Conservation (phyloP, 495 filamentous ascomycete species). For the Lophium mytilinum region DNA sequence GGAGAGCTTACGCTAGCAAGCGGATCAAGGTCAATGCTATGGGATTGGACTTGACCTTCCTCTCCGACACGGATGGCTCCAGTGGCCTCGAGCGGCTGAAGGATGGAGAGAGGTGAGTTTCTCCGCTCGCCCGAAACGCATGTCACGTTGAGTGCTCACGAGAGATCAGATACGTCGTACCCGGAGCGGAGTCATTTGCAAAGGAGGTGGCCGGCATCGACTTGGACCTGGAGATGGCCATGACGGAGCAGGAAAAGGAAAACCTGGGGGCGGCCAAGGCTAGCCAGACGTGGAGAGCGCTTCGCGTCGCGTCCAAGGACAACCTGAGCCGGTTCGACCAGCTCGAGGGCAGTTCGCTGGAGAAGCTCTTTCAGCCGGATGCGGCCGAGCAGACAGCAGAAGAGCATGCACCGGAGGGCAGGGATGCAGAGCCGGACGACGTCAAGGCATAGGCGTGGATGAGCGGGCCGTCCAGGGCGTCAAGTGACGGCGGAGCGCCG, state of each 20-base stretch:
- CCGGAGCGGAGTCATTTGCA: constrained; percentile 45
- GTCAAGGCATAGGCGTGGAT: constrained; percentile 20
- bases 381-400: constrained; percentile 19
- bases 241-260: constrained; percentile 60
- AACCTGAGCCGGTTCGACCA: constrained; percentile 74
- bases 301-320: constrained; percentile 66
- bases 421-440: constrained; percentile 21
- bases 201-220: constrained; percentile 57
- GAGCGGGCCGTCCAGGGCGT: constrained; percentile 24
- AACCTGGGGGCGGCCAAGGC: constrained; percentile 57
- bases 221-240: constrained; percentile 75
- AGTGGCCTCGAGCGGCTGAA: constrained; percentile 53
- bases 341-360: constrained; percentile 67
- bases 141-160: constrained; percentile 9
- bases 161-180: constrained; percentile 40
- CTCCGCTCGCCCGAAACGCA: constrained; percentile 16
- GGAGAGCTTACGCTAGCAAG: constrained; percentile 57
- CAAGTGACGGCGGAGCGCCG: constrained; percentile 18
- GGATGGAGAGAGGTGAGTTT: constrained; percentile 44
- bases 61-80: constrained; percentile 52
- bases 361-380: constrained; percentile 40
- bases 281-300: constrained; percentile 81
- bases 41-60: constrained; percentile 68
- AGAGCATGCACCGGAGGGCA: constrained; percentile 22
- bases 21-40: constrained; percentile 57